Percentiles rank a stretch among this genome's conserved stretches.
These are phyloP conservation scores for Aspergillus biplanus DNA, from an alignment of 495 filamentous ascomycete species.

Conservation along the genomic window DNA sequence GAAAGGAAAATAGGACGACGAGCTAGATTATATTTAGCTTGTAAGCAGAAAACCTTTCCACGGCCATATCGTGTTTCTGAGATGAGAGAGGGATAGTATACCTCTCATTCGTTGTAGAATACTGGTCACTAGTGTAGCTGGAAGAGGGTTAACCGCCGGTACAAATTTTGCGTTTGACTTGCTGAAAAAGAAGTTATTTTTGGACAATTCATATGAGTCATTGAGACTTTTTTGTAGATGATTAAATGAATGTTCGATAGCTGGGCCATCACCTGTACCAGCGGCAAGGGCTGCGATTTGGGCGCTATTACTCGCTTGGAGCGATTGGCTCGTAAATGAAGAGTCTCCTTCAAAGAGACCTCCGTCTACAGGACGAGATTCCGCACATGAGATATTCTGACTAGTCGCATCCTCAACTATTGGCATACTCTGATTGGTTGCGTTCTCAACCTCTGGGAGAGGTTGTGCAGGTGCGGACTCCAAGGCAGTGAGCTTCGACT, in stretches of 20 bases:
- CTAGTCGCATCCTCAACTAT: background rate
- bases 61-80: background rate
- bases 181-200: conserved; percentile 10
- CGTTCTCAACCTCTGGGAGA: background rate
- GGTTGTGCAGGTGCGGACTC: background rate
- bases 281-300: conserved; percentile 6
- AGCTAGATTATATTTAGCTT: background rate
- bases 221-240: background rate
- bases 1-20: conserved; percentile 23
- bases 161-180: background rate
- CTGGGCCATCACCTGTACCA: conserved; percentile 1
- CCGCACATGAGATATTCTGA: background rate
- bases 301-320: conserved; percentile 13
- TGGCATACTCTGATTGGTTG: background rate
- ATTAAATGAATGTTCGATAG: background rate
- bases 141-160: background rate
- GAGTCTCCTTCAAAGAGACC: conserved; percentile 5
- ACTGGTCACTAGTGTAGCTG: conserved; percentile 3
- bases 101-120: conserved; percentile 4
- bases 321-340: conserved; percentile 12
- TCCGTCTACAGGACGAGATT: background rate
- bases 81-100: background rate
- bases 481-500: conserved; percentile 2
- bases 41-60: too few relatives aligned
- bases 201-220: background rate